Percentiles rank a stretch among this genome's conserved stretches.
Conservation (phyloP, 106 monocot genomes). For the Acorus calamus region DNA sequence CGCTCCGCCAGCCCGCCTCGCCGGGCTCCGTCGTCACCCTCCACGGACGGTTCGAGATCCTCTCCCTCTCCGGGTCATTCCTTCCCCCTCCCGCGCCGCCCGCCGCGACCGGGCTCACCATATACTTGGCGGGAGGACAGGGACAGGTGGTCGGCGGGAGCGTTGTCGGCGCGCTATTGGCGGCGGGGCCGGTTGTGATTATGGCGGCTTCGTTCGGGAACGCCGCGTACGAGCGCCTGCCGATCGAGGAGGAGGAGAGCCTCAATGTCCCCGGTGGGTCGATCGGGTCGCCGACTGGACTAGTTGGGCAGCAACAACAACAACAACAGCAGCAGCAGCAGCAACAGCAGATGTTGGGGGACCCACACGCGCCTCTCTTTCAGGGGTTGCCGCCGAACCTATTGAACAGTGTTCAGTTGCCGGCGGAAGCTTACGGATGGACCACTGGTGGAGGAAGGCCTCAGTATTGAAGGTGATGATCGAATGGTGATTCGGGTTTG, state of each 20-base stretch:
- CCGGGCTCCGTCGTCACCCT: slow-evolving; percentile 24
- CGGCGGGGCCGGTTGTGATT: slow-evolving; percentile 33
- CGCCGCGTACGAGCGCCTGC: slow-evolving; percentile 44
- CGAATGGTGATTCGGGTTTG: too few species aligned
- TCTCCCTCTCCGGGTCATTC: slow-evolving; percentile 49
- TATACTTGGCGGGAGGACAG: slow-evolving; percentile 39
- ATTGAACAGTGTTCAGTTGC: slow-evolving; percentile 21
- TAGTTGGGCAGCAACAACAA: slow-evolving; percentile 1
- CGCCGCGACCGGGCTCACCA: slow-evolving; percentile 35
- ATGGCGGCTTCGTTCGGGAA: slow-evolving; percentile 48
- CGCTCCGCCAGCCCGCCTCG: slow-evolving; percentile 23
- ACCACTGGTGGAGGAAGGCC: slow-evolving; percentile 11
- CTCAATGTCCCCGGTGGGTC: neutral
- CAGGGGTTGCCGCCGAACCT: slow-evolving; percentile 19
- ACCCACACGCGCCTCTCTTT: slow-evolving; percentile 8
- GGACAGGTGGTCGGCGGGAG: slow-evolving; percentile 41
- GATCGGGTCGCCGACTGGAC: neutral
- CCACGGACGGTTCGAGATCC: slow-evolving; percentile 47
- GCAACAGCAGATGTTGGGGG: slow-evolving; percentile 9
- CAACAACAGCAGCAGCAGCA: slow-evolving; percentile 8
- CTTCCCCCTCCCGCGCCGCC: slow-evolving; percentile 46
- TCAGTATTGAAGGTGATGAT: too few species aligned
- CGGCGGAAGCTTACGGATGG: slow-evolving; percentile 22
- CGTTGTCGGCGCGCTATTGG: slow-evolving; percentile 33
- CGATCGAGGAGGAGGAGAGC: slow-evolving; percentile 39